Evolutionary conservation across 2,329 filamentous ascomycete genomes (phyloP).

Genomic region (Ophiostoma piceae): DNA sequence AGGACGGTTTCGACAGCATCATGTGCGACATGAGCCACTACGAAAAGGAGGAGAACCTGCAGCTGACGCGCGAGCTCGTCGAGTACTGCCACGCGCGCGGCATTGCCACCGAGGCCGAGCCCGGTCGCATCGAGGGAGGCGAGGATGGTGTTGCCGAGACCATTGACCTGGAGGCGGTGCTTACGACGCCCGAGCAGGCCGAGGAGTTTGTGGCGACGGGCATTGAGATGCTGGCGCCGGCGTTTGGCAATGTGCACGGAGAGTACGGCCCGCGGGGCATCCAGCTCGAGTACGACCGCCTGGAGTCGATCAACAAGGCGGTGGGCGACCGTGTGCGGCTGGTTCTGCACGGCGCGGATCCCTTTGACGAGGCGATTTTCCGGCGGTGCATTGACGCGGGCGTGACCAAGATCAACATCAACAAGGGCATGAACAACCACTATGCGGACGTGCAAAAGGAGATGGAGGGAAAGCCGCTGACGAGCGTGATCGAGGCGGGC

Average conservation of each 20-base stretch:
- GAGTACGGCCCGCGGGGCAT: conserved; percentile 63
- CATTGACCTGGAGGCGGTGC: conserved; percentile 41
- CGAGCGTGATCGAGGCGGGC: conserved; percentile 44
- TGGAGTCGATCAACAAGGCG: conserved; percentile 41
- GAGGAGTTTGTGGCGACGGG: conserved; percentile 65
- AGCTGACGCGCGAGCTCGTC: conserved; percentile 56
- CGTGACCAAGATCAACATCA: conserved; percentile 48
- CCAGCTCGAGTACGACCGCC: conserved; percentile 53
- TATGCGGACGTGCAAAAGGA: conserved; percentile 42
- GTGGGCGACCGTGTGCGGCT: conserved; percentile 44
- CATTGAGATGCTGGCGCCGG: conserved; percentile 68
- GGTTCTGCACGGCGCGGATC: conserved; percentile 46
- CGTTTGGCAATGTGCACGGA: conserved; percentile 72
- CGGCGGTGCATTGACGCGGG: conserved; percentile 42
- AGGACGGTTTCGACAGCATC: conserved; percentile 61
- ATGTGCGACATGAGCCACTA: conserved; percentile 71
- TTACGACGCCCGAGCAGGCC: conserved; percentile 65
- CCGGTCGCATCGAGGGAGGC: conserved; percentile 51
- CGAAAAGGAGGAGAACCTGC: conserved; percentile 61
- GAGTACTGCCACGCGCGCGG: conserved; percentile 58
- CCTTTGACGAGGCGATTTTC: conserved; percentile 44
- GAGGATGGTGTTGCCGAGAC: conserved; percentile 68
- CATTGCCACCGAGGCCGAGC: conserved; percentile 64
- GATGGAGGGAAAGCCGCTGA: conserved; percentile 44
- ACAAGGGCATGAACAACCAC: conserved; percentile 48